Conservation (phyloP, 371 early-diverging fungal genomes). For the Mortierella sp. region DNA sequence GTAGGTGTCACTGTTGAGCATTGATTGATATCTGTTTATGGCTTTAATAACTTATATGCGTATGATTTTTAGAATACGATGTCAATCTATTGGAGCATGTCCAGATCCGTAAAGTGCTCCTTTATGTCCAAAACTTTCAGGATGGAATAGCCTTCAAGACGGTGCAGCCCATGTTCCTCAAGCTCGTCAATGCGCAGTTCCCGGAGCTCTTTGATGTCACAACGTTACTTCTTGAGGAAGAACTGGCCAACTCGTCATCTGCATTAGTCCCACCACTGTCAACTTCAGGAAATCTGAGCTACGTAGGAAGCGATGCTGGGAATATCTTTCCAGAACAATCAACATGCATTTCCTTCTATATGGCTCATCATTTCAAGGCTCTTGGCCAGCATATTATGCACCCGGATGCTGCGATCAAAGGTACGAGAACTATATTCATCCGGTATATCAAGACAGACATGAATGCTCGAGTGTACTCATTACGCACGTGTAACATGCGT, state of each 20-base stretch:
- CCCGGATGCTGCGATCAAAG: conserved; percentile 42
- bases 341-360: neutral
- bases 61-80: conserved; percentile 29
- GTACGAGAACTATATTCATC: too few species aligned
- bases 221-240: conserved; percentile 48
- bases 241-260: conserved; percentile 2
- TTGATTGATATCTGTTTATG: neutral
- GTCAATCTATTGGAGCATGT: conserved; percentile 31
- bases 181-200: conserved; percentile 48
- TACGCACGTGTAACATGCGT: too few species aligned
- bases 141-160: conserved; percentile 44
- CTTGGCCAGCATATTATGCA: conserved; percentile 28
- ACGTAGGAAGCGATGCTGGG: neutral
- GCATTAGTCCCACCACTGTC: neutral
- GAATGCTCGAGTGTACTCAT: too few species aligned
- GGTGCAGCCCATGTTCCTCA: conserved; percentile 52
- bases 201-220: conserved; percentile 54
- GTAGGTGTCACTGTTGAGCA: conserved; percentile 2
- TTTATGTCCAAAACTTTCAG: conserved; percentile 40
- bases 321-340: neutral
- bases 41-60: neutral
- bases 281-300: neutral
- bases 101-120: conserved; percentile 43
- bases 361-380: conserved; percentile 17
- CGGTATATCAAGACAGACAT: too few species aligned